Evolutionary conservation across 106 monocot genomes (phyloP).

Genomic region (Hemerocallis citrina): DNA sequence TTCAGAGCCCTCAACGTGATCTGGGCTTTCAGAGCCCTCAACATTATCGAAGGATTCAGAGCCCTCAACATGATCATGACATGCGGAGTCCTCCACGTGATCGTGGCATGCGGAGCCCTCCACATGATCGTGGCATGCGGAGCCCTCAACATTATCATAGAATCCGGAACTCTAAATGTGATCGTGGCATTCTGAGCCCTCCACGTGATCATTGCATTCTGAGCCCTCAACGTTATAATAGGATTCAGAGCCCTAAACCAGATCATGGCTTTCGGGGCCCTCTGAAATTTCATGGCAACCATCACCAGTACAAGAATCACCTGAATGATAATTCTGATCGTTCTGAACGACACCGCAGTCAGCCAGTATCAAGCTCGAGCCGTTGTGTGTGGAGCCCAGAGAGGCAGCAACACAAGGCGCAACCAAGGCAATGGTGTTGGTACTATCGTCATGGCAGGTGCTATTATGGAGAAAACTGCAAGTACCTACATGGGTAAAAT

Average conservation of each 20-base stretch:
- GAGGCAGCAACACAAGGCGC: not conserved
- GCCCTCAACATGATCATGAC: too few species aligned
- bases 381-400: not conserved
- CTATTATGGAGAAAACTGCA: slow-evolving; percentile 12
- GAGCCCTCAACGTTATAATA: too few species aligned
- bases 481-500: slow-evolving; percentile 12
- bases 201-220: too few species aligned
- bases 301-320: not conserved
- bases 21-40: too few species aligned
- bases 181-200: too few species aligned
- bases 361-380: not conserved
- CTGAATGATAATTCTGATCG: not conserved
- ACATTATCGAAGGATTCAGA: too few species aligned
- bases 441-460: slow-evolving; percentile 14
- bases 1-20: too few species aligned
- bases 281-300: not conserved
- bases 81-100: not conserved
- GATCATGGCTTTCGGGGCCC: too few species aligned
- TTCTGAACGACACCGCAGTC: not conserved
- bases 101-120: not conserved
- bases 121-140: not conserved
- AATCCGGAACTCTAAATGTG: not conserved
- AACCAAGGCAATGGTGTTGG: slow-evolving; percentile 1
- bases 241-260: too few species aligned
- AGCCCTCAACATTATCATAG: not conserved